Percentiles rank a stretch among this genome's conserved stretches.
phyloP scores from a whole-genome alignment of 75 land plant genomes.

The Pinus tabuliformis region DNA sequence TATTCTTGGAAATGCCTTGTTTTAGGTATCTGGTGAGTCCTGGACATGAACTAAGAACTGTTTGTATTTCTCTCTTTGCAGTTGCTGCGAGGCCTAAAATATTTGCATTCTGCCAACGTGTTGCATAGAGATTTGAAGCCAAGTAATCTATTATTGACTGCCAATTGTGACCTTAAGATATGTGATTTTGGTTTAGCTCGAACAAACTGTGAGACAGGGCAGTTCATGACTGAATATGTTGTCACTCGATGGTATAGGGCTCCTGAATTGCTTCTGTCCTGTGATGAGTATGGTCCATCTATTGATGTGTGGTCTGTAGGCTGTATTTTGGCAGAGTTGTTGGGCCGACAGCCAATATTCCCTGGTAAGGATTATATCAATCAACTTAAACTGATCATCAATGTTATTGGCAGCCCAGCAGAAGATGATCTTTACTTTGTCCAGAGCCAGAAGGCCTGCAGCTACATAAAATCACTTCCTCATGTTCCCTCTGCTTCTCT shows the following conservation, averaged over 20 bases:
- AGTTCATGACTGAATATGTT: constrained; percentile 93
- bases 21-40: too few relatives aligned
- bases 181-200: constrained; percentile 98
- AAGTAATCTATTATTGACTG: constrained; percentile 85
- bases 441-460: constrained; percentile 65
- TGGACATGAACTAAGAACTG: constrained; percentile 40
- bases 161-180: constrained; percentile 95
- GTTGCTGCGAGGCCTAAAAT: constrained; percentile 21
- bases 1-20: too few relatives aligned
- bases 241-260: constrained; percentile 99
- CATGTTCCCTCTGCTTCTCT: constrained; percentile 50
- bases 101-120: constrained; percentile 87
- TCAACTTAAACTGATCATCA: constrained; percentile 65
- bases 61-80: constrained; percentile 40
- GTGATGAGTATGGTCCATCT: constrained; percentile 89
- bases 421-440: constrained; percentile 77
- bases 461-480: constrained; percentile 64
- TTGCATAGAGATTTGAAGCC: constrained; percentile 92
- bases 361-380: constrained; percentile 91
- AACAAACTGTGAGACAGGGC: constrained; percentile 70
- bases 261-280: constrained; percentile 84
- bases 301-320: constrained; percentile 99
- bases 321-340: constrained; percentile 92
- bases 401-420: constrained; percentile 68
- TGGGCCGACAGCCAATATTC: constrained; percentile 80